Base-by-base conservation (phyloP, 768 basidiomycete genomes). In the Pisolithus microcarpus region DNA sequence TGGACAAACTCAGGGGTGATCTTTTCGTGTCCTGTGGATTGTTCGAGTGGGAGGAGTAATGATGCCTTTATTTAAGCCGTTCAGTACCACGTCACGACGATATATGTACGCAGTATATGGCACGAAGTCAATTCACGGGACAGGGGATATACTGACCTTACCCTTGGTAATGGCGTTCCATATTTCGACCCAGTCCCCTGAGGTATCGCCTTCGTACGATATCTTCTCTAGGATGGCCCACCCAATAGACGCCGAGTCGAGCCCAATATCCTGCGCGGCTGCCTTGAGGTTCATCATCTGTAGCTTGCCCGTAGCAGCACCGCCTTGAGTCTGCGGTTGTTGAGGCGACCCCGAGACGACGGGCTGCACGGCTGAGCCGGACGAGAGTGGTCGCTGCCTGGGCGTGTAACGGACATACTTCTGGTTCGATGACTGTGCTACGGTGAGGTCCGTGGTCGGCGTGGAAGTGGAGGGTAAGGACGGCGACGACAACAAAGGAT, bases 321-420 rank as follows among this genome's bases (percentile, higher is more conserved):
- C 78, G 5, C 26, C 26, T 38, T 77, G 76, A 18, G 70, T 70
- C 15, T 72, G 72, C 36, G 74, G 75, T 49, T 72, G 75, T 24
- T 73, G 72, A 15, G 67, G 53, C 15, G 70, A 58, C 28, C 63
- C 53, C 15, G 75, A 67, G 23, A 67, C 52, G 36, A 75, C 61
- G 0, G 79, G 57, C 34, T 72, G 72, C 42, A 66, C 75, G 56
- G 58, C 75, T 52, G 61, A 60, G 4, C 71, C 66, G 0, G 77
- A 76, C 3, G 79, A 77, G 24, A 74, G 65, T 8, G 73, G 72
- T 40, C 84, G 80, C 39, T 88, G 87, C 21, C 83, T 70, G 1
- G 88, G 87, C 1, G 86, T 90, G 57, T 91, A 90, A 2, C 87
- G 82, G 2, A 85, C 78, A 69, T 90, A 91, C 54, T 76, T 75